Evolutionary conservation across 371 early-diverging fungal genomes (phyloP), one percentile per base, ranked within the genome.

Genomic region (Apophysomyces sp.): DNA sequence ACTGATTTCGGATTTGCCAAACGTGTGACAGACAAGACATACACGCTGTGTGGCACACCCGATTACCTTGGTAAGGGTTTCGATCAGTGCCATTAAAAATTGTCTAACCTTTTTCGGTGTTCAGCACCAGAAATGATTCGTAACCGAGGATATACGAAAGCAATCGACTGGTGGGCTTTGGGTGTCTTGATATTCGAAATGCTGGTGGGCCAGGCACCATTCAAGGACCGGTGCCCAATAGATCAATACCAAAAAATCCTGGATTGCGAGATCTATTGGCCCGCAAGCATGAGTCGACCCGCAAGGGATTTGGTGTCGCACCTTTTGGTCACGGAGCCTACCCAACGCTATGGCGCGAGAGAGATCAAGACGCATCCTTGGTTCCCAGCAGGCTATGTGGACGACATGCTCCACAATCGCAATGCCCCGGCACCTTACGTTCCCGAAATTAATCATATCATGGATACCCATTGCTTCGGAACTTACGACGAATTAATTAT

Each of bases 1-100:
- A 96, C 97, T 5, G 99, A 99, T 77, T 97, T 99, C 82, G 99
- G 99, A 5, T 98, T 99, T 82, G 96, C 98, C 44, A 98, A 98
- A 67, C 80, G 91, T 67, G 93, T 98, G 1, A 89, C 91, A n/a
- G 94, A 95, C 71, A 88, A 89, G 62, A 97, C 97, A 7, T 95
- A 95, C 94, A 97, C 98, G 9, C 84, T 98, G 28, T 98, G 98
- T 74, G 99, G 99, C 24, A 99, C 99, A 8, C 99, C 99, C 13
- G 99, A 98, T 68, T 99, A 99, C 73, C 86, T 99, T 39, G 73
- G 70, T 69, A 64, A 59, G 54, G n/a, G n/a, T n/a, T n/a, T n/a
- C n/a, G n/a, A n/a, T n/a, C n/a, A n/a, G n/a, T n/a, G n/a, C n/a
- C n/a, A n/a, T n/a, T n/a, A 18, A 40, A n/a, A 0, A 8, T 39